phyloP scores from a whole-genome alignment of 2,329 filamentous ascomycete genomes.

The Incumbomyces delicatus region DNA sequence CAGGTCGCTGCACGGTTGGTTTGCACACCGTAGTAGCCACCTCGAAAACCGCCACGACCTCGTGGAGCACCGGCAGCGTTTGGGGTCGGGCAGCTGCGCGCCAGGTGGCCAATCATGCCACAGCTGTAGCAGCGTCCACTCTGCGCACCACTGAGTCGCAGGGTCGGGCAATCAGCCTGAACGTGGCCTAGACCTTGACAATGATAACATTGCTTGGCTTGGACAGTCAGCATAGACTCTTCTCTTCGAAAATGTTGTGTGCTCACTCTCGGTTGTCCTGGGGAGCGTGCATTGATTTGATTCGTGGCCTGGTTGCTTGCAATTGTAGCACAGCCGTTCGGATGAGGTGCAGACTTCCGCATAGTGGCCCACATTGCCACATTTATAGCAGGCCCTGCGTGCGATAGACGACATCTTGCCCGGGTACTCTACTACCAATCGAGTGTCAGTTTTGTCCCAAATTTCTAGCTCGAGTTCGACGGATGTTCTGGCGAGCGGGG shows the following conservation, averaged over 20 bases:
- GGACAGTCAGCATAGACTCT: constrained; percentile 10
- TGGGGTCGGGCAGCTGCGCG: constrained; percentile 73
- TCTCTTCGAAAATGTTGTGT: not conserved
- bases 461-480: not conserved
- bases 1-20: constrained; percentile 49
- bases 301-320: constrained; percentile 75
- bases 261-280: constrained; percentile 79
- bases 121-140: constrained; percentile 95
- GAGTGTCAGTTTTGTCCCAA: not conserved
- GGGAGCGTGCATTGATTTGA: constrained; percentile 95
- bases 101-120: constrained; percentile 83
- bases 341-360: constrained; percentile 91
- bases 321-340: constrained; percentile 99
- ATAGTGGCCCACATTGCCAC: constrained; percentile 68
- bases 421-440: not conserved
- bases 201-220: constrained; percentile 98
- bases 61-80: constrained; percentile 60
- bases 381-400: constrained; percentile 71
- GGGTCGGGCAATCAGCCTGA: constrained; percentile 95
- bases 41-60: constrained; percentile 54
- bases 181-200: constrained; percentile 98
- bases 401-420: constrained; percentile 65
- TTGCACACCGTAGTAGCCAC: constrained; percentile 53
- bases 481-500: too few species aligned
- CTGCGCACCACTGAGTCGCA: constrained; percentile 75